These are phyloP conservation scores for Colletotrichum falcatum DNA, from an alignment of 2,329 filamentous ascomycete genomes.

Conservation along the genomic window DNA sequence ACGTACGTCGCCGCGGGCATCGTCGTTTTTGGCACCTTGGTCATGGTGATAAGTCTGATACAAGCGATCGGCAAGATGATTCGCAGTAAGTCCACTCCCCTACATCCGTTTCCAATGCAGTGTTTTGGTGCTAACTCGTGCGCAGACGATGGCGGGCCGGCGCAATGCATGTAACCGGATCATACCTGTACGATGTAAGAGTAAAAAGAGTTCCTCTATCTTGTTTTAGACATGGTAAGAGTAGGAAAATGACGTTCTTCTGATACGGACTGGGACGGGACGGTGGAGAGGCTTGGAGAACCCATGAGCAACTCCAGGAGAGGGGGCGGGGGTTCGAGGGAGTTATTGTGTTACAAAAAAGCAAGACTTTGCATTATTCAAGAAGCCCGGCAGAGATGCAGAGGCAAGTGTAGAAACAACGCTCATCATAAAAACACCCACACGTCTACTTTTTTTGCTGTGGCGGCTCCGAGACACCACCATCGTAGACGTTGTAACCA, in stretches of 20 bases:
- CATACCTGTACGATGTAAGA: constrained; percentile 25
- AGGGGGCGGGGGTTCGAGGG: too few species aligned
- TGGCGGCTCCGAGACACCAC: not conserved
- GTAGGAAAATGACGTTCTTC: not conserved
- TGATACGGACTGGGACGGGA: not conserved
- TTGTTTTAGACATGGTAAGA: constrained; percentile 5
- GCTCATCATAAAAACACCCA: not conserved
- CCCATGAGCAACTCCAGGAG: not conserved
- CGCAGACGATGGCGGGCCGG: constrained; percentile 30
- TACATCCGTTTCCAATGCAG: too few species aligned
- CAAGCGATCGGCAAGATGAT: constrained; percentile 79
- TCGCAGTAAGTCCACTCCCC: constrained; percentile 52
- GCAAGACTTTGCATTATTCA: not conserved
- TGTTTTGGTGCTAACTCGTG: not conserved
- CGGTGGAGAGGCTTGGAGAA: not conserved
- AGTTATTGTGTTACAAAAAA: not conserved
- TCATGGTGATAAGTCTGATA: constrained; percentile 84
- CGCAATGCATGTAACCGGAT: constrained; percentile 34
- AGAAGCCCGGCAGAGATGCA: not conserved
- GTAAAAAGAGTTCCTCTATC: constrained; percentile 1
- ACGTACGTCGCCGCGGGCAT: constrained; percentile 77
- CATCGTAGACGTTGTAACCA: not conserved
- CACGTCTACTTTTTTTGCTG: not conserved
- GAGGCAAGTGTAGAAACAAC: not conserved
- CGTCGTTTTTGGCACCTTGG: constrained; percentile 82